These are phyloP conservation scores for Wickerhamiella occidentalis DNA, from an alignment of 805 yeast genomes.

Conservation along the genomic window DNA sequence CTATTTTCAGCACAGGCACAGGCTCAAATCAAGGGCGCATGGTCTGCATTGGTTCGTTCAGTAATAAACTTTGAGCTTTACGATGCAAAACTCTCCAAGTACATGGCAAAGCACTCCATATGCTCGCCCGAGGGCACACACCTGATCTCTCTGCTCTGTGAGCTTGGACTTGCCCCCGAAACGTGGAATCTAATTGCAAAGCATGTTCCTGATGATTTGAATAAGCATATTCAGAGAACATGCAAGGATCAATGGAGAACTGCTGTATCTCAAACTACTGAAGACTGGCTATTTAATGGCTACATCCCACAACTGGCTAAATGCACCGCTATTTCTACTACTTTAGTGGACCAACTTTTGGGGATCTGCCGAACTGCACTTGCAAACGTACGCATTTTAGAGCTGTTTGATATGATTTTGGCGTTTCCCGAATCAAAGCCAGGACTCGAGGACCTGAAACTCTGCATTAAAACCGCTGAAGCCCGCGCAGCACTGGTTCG, in stretches of 20 bases:
- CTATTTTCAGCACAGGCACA: background rate
- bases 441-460: conserved; percentile 47
- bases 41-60: conserved; percentile 20
- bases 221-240: conserved; percentile 10
- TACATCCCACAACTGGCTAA: conserved; percentile 11
- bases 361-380: conserved; percentile 11
- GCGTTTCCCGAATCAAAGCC: conserved; percentile 41
- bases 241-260: conserved; percentile 15
- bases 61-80: conserved; percentile 12
- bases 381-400: conserved; percentile 38
- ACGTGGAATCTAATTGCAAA: conserved; percentile 17
- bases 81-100: conserved; percentile 9
- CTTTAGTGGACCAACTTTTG: background rate
- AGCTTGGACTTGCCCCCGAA: conserved; percentile 20
- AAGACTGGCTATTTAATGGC: conserved; percentile 13
- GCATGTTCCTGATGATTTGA: conserved; percentile 15
- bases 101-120: background rate
- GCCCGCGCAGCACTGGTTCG: conserved; percentile 44
- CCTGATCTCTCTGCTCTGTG: conserved; percentile 9
- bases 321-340: background rate
- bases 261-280: conserved; percentile 10
- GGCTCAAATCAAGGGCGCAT: conserved; percentile 9
- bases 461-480: conserved; percentile 29
- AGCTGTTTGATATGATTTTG: conserved; percentile 47
- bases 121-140: background rate